Evolutionary conservation across 2,329 filamentous ascomycete species (phyloP), one percentile per base, ranked within the genome.

Genomic region (Monilinia aucupariae): DNA sequence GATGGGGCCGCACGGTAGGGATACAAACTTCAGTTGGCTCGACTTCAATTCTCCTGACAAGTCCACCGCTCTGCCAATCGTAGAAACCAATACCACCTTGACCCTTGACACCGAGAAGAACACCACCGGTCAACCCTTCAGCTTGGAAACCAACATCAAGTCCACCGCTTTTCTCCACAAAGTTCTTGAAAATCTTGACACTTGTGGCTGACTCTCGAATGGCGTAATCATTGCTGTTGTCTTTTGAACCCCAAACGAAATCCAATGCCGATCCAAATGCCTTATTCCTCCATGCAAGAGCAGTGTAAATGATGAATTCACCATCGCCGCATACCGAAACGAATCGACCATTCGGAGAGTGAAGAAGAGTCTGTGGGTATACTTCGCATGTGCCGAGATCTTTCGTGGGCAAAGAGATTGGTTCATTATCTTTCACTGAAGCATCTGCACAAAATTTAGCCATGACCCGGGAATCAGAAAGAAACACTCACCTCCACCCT

Each of bases 281-380:
- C 80, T 97, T 97, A 78, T 99, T 97, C 74, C 94, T 87, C 84
- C 96, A 96, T 3, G 93, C 93, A 64, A 97, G 83, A 62, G 94
- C 92, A 34, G 94, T 97, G 79, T 97, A 97, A 72, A 97, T 96
- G 75, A 97, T 97, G 78, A 97, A 99, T 77, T 99, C 94, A 66
- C 94, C 94, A 74, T 99, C 94, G 68, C 94, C 94, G 69, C 93
- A 97, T 2, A 92, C 88, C 22, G 89, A 89, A 22, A 92, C 89
- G 68, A 92, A 92, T 65, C 92, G 86, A 59, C 92, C 92, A 71
- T 99, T 99, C 43, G 94, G 91, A n/a, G 92, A 97, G 78, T 99
- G 94, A 43, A 91, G 84, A 59, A 99, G 83, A 0, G 92, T 96
- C 74, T 97, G 92, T 0, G 94, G 94, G 76, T 97, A 99, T 50